phyloP scores from a whole-genome alignment of 345 rosid species.

The Syzygium grande region DNA sequence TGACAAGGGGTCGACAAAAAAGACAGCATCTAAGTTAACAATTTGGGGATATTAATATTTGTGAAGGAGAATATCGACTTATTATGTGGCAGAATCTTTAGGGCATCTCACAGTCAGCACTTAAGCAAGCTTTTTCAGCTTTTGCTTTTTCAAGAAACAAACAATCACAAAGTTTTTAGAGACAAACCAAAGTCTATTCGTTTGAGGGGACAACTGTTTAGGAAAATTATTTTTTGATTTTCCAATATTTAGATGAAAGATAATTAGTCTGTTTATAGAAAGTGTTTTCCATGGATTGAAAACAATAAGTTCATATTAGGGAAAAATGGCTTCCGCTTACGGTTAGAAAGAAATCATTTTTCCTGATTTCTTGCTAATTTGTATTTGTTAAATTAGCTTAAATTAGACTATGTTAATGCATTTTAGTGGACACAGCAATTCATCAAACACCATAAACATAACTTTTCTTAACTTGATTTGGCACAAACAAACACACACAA shows the following conservation, averaged over 20 bases:
- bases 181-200: neutral
- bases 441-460: neutral
- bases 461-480: neutral
- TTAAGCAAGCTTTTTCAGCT: neutral
- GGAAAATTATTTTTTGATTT: too few relatives aligned
- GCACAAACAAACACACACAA: neutral
- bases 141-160: neutral
- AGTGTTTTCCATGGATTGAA: neutral
- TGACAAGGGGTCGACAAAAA: too few relatives aligned
- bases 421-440: neutral
- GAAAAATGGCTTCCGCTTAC: accelerated
- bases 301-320: too few relatives aligned
- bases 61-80: neutral
- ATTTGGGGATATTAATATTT: too few relatives aligned
- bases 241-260: accelerated
- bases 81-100: neutral
- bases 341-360: neutral
- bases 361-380: too few relatives aligned
- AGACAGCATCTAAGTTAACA: too few relatives aligned
- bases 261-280: too few relatives aligned
- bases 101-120: neutral
- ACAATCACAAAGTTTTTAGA: too few relatives aligned
- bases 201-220: neutral
- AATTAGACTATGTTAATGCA: neutral
- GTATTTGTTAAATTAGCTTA: too few relatives aligned